A percentile compares a stretch with the other conserved stretches of the same genome.
phyloP scores from a whole-genome alignment of 768 basidiomycete genomes.

The Rhizopogon vinicolor region DNA sequence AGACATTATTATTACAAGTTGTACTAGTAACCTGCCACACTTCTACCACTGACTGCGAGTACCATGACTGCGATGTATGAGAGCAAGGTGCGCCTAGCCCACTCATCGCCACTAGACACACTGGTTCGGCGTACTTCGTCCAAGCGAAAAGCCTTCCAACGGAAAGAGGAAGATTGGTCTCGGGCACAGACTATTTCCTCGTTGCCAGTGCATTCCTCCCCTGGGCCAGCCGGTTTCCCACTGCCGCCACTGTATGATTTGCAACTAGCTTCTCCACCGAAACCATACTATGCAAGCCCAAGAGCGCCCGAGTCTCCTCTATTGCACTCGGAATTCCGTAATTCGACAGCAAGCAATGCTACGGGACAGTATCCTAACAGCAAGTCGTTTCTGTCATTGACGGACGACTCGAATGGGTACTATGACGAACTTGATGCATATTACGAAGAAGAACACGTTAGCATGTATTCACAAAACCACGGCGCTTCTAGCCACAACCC shows the following conservation, averaged over 20 bases:
- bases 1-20: background rate
- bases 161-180: background rate
- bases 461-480: background rate
- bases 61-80: background rate
- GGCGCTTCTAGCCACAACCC: background rate
- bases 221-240: conserved; percentile 6
- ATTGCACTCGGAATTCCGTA: conserved; percentile 44
- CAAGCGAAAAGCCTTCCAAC: conserved; percentile 25
- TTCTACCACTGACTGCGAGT: background rate
- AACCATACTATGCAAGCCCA: conserved; percentile 2
- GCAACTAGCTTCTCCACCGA: conserved; percentile 7
- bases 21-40: background rate
- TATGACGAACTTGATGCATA: conserved; percentile 41
- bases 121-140: conserved; percentile 53
- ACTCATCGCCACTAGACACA: conserved; percentile 54
- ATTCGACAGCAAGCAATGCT: conserved; percentile 30
- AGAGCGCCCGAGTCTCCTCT: conserved; percentile 39
- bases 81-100: conserved; percentile 25
- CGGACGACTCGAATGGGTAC: conserved; percentile 27
- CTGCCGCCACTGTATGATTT: background rate
- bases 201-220: conserved; percentile 1
- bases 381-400: conserved; percentile 23
- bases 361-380: conserved; percentile 9
- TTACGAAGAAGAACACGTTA: conserved; percentile 16
- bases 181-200: background rate